Base-by-base conservation (phyloP, 2,329 filamentous ascomycete species). In the Venturiaceae sp. region DNA sequence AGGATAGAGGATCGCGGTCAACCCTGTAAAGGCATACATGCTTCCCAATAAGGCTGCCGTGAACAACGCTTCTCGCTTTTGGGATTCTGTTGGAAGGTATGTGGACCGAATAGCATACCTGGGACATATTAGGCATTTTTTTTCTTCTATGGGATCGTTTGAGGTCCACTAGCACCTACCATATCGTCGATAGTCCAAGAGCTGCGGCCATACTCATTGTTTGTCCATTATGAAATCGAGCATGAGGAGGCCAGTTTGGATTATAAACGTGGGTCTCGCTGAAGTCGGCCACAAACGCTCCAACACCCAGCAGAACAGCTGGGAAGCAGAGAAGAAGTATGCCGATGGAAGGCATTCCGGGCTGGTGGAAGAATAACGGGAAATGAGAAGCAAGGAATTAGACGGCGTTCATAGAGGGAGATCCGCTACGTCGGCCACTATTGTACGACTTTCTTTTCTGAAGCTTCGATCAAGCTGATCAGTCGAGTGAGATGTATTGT, bases 161-260 rank as follows among this genome's bases (percentile, higher is more conserved):
- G 21, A 28, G 34, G 21, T 33, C 7, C 21, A 28, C 0, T 53
- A 5, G 8, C n/a, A 26, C 44, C 44, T 50, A 50, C 44, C 44
- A 50, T 5, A 50, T 1, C 30, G 44, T 50, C 9, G 56, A 7
- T 63, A 63, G 23, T 66, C 63, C 59, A 64, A 72, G 5, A 68
- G 63, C 56, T 71, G 74, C 62, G 73, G 78, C 0, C 58, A 59
- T 59, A 32, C 52, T 56, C 58, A 59, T 59, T 23, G 58, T 59
- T 39, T 59, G 58, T 32, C 58, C 58, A 74, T 59, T 8, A 69
- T 73, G 1, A 67, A 58, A 5, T 59, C 73, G 72, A 5, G 77
- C 77, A 64, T 80, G 77, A 0, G 76, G 75, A 1, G 76, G 72
- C 77, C 77, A 80, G 55, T 66, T 64, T 0, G 76, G 75, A 63